phyloP scores from a whole-genome alignment of 2,329 filamentous ascomycete species.

The Aspergillus sp. region DNA sequence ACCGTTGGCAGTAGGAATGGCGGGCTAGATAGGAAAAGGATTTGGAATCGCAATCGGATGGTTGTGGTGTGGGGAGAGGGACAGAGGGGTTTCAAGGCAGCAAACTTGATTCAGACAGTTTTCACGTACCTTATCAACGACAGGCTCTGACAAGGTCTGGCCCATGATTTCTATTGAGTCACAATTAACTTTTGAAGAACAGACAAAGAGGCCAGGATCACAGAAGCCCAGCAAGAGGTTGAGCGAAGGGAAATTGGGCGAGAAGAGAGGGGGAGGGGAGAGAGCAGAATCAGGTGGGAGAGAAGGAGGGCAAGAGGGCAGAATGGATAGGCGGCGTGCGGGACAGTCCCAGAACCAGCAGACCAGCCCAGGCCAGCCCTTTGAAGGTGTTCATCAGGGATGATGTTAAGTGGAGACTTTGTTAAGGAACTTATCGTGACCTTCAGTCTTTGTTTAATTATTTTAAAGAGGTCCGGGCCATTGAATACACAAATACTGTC shows the following conservation, averaged over 20 bases:
- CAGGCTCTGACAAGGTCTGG: conserved; percentile 98
- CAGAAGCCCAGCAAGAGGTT: conserved; percentile 10
- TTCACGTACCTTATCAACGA: conserved; percentile 89
- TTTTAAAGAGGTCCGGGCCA: not conserved
- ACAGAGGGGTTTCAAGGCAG: conserved; percentile 14
- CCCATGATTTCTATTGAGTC: conserved; percentile 66
- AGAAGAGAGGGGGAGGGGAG: conserved; percentile 26
- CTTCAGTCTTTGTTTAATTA: not conserved
- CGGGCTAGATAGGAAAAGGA: conserved; percentile 9
- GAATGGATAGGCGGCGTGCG: conserved; percentile 23
- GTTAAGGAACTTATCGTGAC: not conserved
- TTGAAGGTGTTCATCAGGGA: not conserved
- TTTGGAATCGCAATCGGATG: conserved; percentile 20
- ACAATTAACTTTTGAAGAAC: conserved; percentile 19
- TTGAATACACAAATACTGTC: not conserved
- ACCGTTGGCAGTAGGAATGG: not conserved
- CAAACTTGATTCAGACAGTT: conserved; percentile 9
- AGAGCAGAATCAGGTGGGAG: conserved; percentile 20
- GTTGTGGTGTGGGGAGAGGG: conserved; percentile 31
- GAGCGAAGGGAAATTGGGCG: conserved; percentile 13
- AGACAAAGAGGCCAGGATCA: conserved; percentile 12
- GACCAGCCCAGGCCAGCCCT: conserved; percentile 3
- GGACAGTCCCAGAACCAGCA: conserved; percentile 14
- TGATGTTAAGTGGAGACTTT: conserved; percentile 1
- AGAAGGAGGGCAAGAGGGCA: conserved; percentile 17